Evolutionary conservation across 2,329 filamentous ascomycete genomes (phyloP), one percentile per base, ranked within the genome.

Genomic region (Alternaria consortialis): DNA sequence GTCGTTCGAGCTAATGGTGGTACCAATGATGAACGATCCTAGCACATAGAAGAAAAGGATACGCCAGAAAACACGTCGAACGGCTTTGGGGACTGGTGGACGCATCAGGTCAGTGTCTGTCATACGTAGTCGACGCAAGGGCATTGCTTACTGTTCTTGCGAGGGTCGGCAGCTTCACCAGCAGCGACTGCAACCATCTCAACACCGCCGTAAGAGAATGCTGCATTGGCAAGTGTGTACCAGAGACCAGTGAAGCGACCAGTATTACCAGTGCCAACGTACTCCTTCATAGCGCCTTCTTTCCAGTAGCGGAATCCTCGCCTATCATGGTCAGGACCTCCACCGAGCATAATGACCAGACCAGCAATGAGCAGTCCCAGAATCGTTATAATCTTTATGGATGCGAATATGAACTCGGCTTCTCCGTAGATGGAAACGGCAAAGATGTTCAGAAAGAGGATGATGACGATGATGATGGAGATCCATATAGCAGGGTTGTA

Each of bases 221-320:
- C 74, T 27, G 87, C 87, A 31, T 88, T 85, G 34, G 86, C 80
- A 7, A 89, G 77, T 0, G 86, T 82, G 48, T 62, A 78, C 74
- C 74, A 89, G 64, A 86, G 87, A 15, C 85, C 87, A 5, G 91
- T 81, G 70, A 92, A 92, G 13, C 83, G 81, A 13, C 89, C 90
- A 80, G 83, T 86, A 4, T 72, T 65, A 1, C 87, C 87, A 0
- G 79, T 80, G 67, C 91, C 90, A 40, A 77, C 67, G 54, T 77
- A 77, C 46, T 76, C 72, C 46, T 75, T 79, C 74, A 79, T 76
- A 0, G 89, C 87, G 1, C 88, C 90, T 32, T 88, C 77, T 54
- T 81, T 85, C 91, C 90, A 93, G 77, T 91, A 91, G 39, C 82
- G 78, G 75, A 92, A 92, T 2, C 90, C 90, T 36, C 73, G 66